These are phyloP conservation scores for Lepidium sativum DNA, from an alignment of 345 rosid species.

Conservation along the genomic window DNA sequence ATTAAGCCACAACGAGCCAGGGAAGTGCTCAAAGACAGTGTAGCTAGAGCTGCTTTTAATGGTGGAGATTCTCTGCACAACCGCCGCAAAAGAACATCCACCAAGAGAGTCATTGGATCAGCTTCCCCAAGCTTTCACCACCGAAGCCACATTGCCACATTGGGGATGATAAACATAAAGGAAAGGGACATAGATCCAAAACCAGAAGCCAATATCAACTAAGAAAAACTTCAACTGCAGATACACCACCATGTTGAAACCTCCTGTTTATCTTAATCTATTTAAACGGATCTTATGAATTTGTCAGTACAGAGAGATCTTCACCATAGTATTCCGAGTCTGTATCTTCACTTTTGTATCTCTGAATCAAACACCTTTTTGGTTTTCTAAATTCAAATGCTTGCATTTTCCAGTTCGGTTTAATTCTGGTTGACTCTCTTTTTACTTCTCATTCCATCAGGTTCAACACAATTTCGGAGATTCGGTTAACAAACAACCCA, in stretches of 20 bases:
- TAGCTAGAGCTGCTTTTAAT: conserved; percentile 77
- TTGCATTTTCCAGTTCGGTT: neutral
- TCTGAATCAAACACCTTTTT: neutral
- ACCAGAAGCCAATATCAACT: conserved; percentile 28
- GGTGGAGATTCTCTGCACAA: conserved; percentile 18
- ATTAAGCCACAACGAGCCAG: conserved; percentile 64
- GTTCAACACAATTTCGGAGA: neutral
- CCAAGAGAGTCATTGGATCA: conserved; percentile 20
- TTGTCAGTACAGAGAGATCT: neutral
- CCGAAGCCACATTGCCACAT: conserved; percentile 19
- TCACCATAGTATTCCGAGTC: neutral
- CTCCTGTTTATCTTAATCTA: neutral
- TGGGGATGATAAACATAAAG: conserved; percentile 2
- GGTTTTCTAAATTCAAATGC: neutral
- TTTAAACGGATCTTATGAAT: neutral
- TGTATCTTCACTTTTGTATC: neutral
- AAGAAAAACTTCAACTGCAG: conserved; percentile 16
- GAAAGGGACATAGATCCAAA: conserved; percentile 26
- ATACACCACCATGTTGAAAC: neutral
- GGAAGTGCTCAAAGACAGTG: conserved; percentile 60
- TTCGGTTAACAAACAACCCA: neutral
- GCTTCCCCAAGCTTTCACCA: conserved; percentile 22
- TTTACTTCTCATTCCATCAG: neutral
- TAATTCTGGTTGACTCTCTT: neutral
- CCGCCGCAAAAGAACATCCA: conserved; percentile 13